Evolutionary conservation across 2,329 filamentous ascomycete genomes (phyloP).

Genomic region (Xylaria sp.): DNA sequence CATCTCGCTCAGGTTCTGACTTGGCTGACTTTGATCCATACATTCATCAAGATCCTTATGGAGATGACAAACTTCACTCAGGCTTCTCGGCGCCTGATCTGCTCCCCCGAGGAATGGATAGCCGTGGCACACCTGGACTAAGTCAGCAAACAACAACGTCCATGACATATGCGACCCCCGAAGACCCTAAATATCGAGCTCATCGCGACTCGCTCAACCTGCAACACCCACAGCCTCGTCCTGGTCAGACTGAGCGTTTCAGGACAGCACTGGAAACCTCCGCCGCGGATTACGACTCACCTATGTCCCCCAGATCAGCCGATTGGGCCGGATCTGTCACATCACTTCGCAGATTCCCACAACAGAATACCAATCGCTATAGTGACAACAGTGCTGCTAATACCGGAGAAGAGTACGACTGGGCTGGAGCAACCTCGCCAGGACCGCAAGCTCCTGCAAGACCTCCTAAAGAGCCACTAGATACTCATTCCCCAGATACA

Average conservation of each 20-base stretch:
- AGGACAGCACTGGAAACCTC: constrained; percentile 78
- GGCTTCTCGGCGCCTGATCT: constrained; percentile 67
- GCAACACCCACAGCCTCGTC: constrained; percentile 81
- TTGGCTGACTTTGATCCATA: constrained; percentile 74
- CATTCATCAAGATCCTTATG: constrained; percentile 64
- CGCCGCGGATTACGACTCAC: constrained; percentile 73
- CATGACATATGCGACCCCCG: constrained; percentile 66
- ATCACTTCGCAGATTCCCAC: constrained; percentile 65
- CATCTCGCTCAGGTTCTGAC: constrained; percentile 84
- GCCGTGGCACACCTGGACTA: constrained; percentile 42
- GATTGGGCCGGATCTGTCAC: constrained; percentile 72
- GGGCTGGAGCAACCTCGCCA: constrained; percentile 56
- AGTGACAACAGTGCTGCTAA: constrained; percentile 57
- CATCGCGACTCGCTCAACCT: constrained; percentile 84
- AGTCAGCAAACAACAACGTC: constrained; percentile 57
- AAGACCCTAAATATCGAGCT: constrained; percentile 83
- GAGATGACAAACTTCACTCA: constrained; percentile 69
- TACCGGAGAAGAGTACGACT: constrained; percentile 56
- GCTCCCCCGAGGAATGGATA: constrained; percentile 44
- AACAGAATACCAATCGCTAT: constrained; percentile 59
- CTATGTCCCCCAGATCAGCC: constrained; percentile 68
- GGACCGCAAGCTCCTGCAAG: constrained; percentile 62
- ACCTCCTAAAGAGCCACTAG: constrained; percentile 72
- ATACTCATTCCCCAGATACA: constrained; percentile 49
- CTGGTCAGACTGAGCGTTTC: constrained; percentile 78